Evolutionary conservation across 1,284 basidiomycete genomes (phyloP).

Genomic region (Irpex sp.): DNA sequence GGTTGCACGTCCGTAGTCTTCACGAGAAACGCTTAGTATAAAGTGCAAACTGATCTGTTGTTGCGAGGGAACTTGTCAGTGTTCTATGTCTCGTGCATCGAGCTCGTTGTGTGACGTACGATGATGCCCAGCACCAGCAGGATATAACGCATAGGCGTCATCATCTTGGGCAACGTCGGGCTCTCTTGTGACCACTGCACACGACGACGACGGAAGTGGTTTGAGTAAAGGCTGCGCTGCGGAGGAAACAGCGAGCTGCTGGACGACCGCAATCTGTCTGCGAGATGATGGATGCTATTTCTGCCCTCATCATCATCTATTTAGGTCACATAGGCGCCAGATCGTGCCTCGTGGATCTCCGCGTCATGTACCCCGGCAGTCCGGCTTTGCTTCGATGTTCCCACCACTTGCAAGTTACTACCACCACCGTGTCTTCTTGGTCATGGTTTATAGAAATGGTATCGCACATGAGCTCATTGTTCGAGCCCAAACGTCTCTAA

Average conservation of each 20-base stretch:
- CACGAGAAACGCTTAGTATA: slow-evolving; percentile 68
- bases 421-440: too few relatives aligned
- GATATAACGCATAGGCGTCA: slow-evolving; percentile 74
- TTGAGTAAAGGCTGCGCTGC: neutral
- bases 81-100: neutral
- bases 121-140: slow-evolving; percentile 63
- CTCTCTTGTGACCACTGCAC: slow-evolving; percentile 9
- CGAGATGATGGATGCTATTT: neutral
- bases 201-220: neutral
- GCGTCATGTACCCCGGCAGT: neutral
- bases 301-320: neutral
- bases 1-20: slow-evolving; percentile 63
- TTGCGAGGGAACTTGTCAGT: neutral
- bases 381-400: too few relatives aligned
- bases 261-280: neutral
- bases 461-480: too few relatives aligned
- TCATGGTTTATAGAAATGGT: too few relatives aligned
- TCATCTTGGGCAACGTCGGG: slow-evolving; percentile 47
- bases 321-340: neutral
- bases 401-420: too few relatives aligned
- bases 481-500: too few relatives aligned
- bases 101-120: slow-evolving; percentile 35
- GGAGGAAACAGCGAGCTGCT: neutral
- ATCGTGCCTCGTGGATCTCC: neutral
- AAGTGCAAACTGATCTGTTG: slow-evolving; percentile 67